Base-by-base conservation (phyloP, 2,329 filamentous ascomycete genomes). In the Aspergillus carbonarius region DNA sequence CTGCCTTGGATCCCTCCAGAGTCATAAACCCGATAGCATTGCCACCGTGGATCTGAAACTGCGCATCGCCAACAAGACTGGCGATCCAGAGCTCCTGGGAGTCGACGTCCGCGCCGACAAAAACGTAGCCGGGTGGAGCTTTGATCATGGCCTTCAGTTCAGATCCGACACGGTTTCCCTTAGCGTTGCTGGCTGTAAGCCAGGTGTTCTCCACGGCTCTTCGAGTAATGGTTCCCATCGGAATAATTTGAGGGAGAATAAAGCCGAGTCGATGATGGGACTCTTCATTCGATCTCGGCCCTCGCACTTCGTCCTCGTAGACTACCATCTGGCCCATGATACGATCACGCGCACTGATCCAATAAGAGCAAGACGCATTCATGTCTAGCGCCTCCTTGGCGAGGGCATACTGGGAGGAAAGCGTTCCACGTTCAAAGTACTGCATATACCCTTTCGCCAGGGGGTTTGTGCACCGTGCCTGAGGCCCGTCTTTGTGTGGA, bases 1-100 rank as follows among this genome's bases (percentile, higher is more conserved):
- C 92, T 5, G 92, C 88, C 76, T 99, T 98, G 51, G 92, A 95
- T 13, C 95, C 93, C 78, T 99, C 96, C 1, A 99, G 81, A 0
- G 95, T 99, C 96, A 99, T 99, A 80, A 99, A 99, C 0, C 96
- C 95, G 59, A 99, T 91, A 1, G 96, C 95, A 71, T 97, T 98
- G 54, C 95, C 96, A 42, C 95, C 96, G 66, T 99, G 95, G 1
- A 99, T 81, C 70, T 92, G 89, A 79, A 99, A 99, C 23, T 93
- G 92, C 3, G 95, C 91, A 73, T 99, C 95, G 23, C 95, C 95
- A 1, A 99, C 86, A 1, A 99, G 82, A 74, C 92, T 96, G 3
- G 95, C 96, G 68, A 99, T 99, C 95, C 96, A 99, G 6, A 99
- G 83, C 74, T 99, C 95, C 73, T 99, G 88, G 2, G 93, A 97